Conservation (phyloP, 805 yeast species). For the Metschnikowia shivogae region DNA sequence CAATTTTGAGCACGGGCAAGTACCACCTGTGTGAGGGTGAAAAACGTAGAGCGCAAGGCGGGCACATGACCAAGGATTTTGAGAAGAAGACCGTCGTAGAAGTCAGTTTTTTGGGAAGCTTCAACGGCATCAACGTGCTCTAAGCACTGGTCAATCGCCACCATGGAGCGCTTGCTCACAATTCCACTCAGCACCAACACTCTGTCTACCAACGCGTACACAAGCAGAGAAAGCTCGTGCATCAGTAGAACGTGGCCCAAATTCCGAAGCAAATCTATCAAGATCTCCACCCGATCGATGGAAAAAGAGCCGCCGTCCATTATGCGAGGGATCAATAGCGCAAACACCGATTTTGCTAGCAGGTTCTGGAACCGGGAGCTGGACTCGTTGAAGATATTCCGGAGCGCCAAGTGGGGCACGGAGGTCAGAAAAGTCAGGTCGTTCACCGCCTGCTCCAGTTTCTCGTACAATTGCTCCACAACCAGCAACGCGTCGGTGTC, state of each 20-base stretch:
- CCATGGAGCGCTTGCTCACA: conserved; percentile 46
- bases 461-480: conserved; percentile 25
- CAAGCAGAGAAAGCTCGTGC: conserved; percentile 30
- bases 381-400: conserved; percentile 36
- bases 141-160: conserved; percentile 37
- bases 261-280: conserved; percentile 51
- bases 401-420: conserved; percentile 51
- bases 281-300: conserved; percentile 58
- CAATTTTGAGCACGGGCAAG: conserved; percentile 6
- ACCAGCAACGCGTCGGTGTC: conserved; percentile 28
- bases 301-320: conserved; percentile 25
- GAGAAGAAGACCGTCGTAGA: conserved; percentile 9
- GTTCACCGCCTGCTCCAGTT: conserved; percentile 15
- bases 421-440: conserved; percentile 39
- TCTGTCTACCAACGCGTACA: conserved; percentile 30
- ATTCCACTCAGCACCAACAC: conserved; percentile 41
- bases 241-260: conserved; percentile 41
- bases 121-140: conserved; percentile 9
- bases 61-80: not conserved
- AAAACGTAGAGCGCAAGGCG: conserved; percentile 4
- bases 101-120: conserved; percentile 3
- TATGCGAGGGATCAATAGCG: conserved; percentile 37
- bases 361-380: conserved; percentile 22
- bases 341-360: conserved; percentile 30
- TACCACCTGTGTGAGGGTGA: conserved; percentile 12